Evolutionary conservation across 2,329 filamentous ascomycete species (phyloP), one percentile per base, ranked within the genome.

Genomic region (Beauveria rudraprayagi): DNA sequence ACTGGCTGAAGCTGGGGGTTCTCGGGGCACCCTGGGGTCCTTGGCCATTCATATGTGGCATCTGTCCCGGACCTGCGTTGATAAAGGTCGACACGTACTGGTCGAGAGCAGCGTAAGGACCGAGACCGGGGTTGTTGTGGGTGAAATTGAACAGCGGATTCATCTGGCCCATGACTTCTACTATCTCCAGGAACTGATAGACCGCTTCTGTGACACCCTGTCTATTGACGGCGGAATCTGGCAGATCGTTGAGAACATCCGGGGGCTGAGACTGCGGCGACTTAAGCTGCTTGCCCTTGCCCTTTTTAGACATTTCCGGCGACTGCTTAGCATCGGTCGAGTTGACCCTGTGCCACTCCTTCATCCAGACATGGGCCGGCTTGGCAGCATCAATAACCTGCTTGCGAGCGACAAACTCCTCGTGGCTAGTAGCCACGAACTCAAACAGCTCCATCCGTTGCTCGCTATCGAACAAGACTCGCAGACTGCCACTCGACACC

Each of bases 371-470:
- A 65, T 87, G 85, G 28, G 81, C 76, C 2, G 85, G 85, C 66
- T 82, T 81, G 16, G 84, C 84, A 7, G 83, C 82, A 50, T 86
- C 77, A 44, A 87, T 81, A 9, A 86, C 82, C 65, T 80, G 80
- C 63, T 80, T 83, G 59, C 91, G 85, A 24, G 92, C 87, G 51
- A 97, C 78, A 68, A 89, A 96, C 74, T 97, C 92, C 66, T 92
- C 90, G 68, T 95, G 89, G 55, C 80, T 82, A 41, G 80, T 83
- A 1, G 90, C 91, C 52, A 86, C 80, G 66, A 97, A 92, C 68
- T 96, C 91, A 54, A 97, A 82, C 63, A 91, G 79, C 64, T 96
- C 91, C 63, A 99, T 88, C 71, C 89, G 91, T 64, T 91, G 88
- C 43, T 89, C 83, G 9, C 77, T 78, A 67, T 95, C 89, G 70